phyloP scores from a whole-genome alignment of 768 basidiomycete genomes.

The Lepiota venenata region DNA sequence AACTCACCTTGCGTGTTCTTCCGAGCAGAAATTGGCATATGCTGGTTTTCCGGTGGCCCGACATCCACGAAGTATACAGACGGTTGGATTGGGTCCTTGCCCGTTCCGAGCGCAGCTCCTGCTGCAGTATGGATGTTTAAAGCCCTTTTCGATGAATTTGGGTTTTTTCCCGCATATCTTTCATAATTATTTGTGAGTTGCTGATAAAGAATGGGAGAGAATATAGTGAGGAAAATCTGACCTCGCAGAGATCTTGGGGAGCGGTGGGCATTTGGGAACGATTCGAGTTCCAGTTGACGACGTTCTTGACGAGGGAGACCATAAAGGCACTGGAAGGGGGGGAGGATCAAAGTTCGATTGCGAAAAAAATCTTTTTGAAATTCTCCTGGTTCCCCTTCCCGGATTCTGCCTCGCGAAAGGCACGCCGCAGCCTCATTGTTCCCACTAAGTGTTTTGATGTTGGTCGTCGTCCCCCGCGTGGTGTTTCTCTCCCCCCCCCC shows the following conservation, averaged over 20 bases:
- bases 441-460: conserved; percentile 14
- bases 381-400: conserved; percentile 17
- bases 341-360: conserved; percentile 17
- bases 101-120: conserved; percentile 53
- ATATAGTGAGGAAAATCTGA: conserved; percentile 19
- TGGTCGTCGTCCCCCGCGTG: conserved; percentile 22
- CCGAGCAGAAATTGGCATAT: conserved; percentile 55
- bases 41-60: conserved; percentile 46
- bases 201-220: neutral
- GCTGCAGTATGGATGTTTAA: conserved; percentile 57
- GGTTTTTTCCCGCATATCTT: conserved; percentile 59
- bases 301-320: conserved; percentile 39
- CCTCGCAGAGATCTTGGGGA: conserved; percentile 45
- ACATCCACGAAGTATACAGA: conserved; percentile 50
- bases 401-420: conserved; percentile 25
- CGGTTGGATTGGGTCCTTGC: conserved; percentile 31
- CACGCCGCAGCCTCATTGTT: conserved; percentile 37
- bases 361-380: conserved; percentile 9
- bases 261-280: conserved; percentile 25
- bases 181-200: conserved; percentile 29
- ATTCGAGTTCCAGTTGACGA: conserved; percentile 33
- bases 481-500: neutral
- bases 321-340: conserved; percentile 26
- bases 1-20: conserved; percentile 53
- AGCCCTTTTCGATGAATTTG: conserved; percentile 60